phyloP scores from a whole-genome alignment of 2,329 filamentous ascomycete genomes.

The Cercospora canescens region DNA sequence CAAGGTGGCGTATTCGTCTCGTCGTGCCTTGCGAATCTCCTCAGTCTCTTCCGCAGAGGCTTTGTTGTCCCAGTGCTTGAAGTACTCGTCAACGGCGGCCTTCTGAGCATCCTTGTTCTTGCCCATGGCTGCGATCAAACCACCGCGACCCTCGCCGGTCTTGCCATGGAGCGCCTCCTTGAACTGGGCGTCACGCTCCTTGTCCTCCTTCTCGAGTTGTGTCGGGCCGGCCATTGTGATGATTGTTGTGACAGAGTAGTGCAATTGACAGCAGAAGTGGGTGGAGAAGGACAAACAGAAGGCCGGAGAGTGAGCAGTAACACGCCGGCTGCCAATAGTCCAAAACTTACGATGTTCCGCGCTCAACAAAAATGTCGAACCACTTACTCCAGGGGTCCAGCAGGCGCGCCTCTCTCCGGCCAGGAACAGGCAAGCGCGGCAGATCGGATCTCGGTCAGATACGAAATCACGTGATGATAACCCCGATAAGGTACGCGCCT shows the following conservation, averaged over 20 bases:
- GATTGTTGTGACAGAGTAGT: conserved; percentile 31
- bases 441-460: conserved; percentile 1
- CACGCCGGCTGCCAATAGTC: conserved; percentile 8
- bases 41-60: conserved; percentile 75
- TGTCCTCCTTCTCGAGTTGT: conserved; percentile 43
- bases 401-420: background rate
- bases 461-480: conserved; percentile 3
- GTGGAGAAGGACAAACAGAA: background rate
- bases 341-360: conserved; percentile 6
- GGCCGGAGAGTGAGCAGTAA: background rate
- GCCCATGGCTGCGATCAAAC: conserved; percentile 79
- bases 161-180: conserved; percentile 78
- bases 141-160: conserved; percentile 75
- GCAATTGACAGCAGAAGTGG: background rate
- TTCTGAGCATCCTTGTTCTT: conserved; percentile 80
- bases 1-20: conserved; percentile 86
- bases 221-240: conserved; percentile 25
- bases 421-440: conserved; percentile 4
- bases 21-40: conserved; percentile 72
- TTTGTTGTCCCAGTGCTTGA: conserved; percentile 96
- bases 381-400: conserved; percentile 8
- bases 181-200: conserved; percentile 63
- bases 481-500: background rate
- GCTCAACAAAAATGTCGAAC: conserved; percentile 10
- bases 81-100: conserved; percentile 85